Evolutionary conservation across 2,329 filamentous ascomycete genomes (phyloP), one percentile per base, ranked within the genome.

Genomic region (Ophiostoma piceae): DNA sequence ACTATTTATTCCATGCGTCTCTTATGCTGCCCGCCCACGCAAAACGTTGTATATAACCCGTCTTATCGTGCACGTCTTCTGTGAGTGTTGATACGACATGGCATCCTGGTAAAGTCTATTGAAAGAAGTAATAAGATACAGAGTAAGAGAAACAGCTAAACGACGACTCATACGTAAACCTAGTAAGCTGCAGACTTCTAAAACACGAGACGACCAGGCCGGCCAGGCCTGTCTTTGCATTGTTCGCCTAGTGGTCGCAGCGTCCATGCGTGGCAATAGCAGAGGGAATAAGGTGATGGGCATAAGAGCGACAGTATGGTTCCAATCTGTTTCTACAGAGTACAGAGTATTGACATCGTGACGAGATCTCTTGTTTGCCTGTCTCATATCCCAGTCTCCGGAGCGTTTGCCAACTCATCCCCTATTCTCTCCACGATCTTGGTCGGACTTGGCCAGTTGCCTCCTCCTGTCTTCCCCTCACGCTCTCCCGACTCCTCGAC

Each of bases 31-130:
- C 57, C 22, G 26, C 26, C 8, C 26, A 47, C 43, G 43, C 43
- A 6, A 29, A 62, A 32, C 57, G 26, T 35, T 32, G 11, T 32
- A 29, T 6, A 29, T 29, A 29, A 29, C 57, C 47, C 66, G 60
- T 54, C 67, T 54, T 64, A 64, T 67, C 47, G 68, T 65, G 64
- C 60, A 32, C 62, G 35, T 35, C 35, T 35, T 5, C 35, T 35
- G 9, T 41, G 43, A 19, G 43, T 47, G 16, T 8, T 32, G 26
- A 62, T 66, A 14, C 43, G 60, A 64, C 64, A 35, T 32, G 37
- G 22, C 65, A 37, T 57, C 8, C n/a, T 12, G 22, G 26, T 57
- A 57, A 41, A 41, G 39, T 14, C 39, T 41, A 41, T 41, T 14
- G 11, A 9, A 35, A 35, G 35, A 35, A 35, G 3, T 41, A 12